These are phyloP conservation scores for Corymbia citriodora DNA, from an alignment of 441 rosid species.

Conservation along the genomic window DNA sequence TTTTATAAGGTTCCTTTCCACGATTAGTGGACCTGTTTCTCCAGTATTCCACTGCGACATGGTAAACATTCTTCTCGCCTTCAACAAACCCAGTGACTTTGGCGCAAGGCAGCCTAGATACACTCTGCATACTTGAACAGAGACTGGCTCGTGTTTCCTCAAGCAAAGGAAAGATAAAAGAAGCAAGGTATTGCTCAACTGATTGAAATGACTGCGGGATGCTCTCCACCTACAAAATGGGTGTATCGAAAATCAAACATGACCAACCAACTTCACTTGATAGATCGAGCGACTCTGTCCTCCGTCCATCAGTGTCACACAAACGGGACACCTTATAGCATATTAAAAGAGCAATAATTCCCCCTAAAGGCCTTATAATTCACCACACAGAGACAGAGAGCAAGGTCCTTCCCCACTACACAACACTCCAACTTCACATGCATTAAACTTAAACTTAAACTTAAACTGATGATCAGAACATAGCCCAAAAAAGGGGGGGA, in stretches of 20 bases:
- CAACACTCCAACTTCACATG: not conserved
- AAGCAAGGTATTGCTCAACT: conserved; percentile 18
- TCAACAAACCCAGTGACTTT: conserved; percentile 10
- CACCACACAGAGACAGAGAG: not conserved
- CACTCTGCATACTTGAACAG: conserved; percentile 21
- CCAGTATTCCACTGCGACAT: conserved; percentile 34
- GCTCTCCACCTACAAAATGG: conserved; percentile 22
- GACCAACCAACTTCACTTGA: not conserved
- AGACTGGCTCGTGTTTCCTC: conserved; percentile 43
- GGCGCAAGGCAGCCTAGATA: conserved; percentile 32
- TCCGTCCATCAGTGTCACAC: not conserved
- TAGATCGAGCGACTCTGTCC: not conserved
- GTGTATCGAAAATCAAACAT: not conserved
- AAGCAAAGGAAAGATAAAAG: conserved; percentile 29
- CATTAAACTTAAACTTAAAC: not conserved
- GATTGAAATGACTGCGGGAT: conserved; percentile 36
- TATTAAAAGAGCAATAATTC: not conserved
- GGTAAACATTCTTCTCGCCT: conserved; percentile 10
- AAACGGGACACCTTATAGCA: not conserved
- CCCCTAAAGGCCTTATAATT: not conserved
- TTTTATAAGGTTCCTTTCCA: conserved; percentile 38
- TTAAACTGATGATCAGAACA: not conserved
- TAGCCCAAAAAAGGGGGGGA: not conserved
- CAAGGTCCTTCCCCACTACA: not conserved
- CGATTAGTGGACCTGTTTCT: conserved; percentile 19